These are phyloP conservation scores for Physaria fendleri DNA, from an alignment of 345 rosid genomes.

Conservation along the genomic window DNA sequence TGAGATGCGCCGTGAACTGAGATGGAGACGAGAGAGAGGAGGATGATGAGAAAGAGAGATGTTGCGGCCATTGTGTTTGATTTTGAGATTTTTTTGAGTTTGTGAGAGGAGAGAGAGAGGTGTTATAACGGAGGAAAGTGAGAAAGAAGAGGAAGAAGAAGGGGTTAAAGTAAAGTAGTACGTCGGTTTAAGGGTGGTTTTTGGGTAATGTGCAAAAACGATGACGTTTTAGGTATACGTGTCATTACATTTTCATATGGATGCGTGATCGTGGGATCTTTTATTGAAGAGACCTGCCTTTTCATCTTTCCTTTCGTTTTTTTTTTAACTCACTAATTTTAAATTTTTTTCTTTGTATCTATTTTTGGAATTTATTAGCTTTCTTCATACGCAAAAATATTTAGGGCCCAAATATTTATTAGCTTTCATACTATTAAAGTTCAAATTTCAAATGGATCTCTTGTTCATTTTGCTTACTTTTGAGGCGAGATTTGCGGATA, in stretches of 20 bases:
- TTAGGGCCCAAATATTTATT: neutral
- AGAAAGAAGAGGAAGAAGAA: neutral
- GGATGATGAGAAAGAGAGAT: neutral
- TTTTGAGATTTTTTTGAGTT: neutral
- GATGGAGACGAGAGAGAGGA: neutral
- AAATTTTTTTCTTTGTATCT: neutral
- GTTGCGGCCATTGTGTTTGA: conserved; percentile 3
- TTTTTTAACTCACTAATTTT: neutral
- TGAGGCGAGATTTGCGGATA: neutral
- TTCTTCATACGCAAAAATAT: too few relatives aligned
- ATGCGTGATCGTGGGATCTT: conserved; percentile 30
- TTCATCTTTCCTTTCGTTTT: conserved; percentile 17
- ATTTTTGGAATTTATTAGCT: neutral
- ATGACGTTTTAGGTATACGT: conserved; percentile 30
- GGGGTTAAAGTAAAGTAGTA: neutral
- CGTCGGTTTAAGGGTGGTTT: conserved; percentile 23
- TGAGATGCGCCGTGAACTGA: conserved; percentile 24
- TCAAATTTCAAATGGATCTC: too few relatives aligned
- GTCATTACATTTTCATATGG: conserved; percentile 18
- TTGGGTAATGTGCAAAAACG: conserved; percentile 2
- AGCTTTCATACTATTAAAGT: conserved; percentile 3
- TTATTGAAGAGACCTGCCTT: conserved; percentile 15
- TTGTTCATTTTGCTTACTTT: neutral
- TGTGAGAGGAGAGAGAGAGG: neutral
- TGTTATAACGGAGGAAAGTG: neutral